Base-by-base conservation (phyloP, 2,329 filamentous ascomycete genomes). In the Talaromyces sp. region DNA sequence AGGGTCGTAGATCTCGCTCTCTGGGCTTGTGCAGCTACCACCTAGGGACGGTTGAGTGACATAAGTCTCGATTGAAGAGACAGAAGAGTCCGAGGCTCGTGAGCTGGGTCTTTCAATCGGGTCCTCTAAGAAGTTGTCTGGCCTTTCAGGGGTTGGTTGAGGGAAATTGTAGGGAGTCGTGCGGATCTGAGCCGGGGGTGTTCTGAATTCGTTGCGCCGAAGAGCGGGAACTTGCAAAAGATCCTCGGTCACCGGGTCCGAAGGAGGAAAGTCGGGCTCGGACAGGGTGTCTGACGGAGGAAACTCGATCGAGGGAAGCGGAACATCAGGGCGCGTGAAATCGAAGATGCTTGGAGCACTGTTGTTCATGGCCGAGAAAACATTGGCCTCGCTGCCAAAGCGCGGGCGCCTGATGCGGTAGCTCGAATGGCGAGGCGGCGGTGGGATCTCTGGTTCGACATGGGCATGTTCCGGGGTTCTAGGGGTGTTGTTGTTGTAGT, bases 21-120 rank as follows among this genome's bases (percentile, higher is more conserved):
- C 84, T 6, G 82, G 81, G 67, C 84, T 87, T 2, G 84, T 83
- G 68, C 83, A 85, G 68, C 83, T 85, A 61, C 81, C 83, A 60
- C 81, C 83, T 59, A 83, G 74, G 7, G 84, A 85, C n/a, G 79
- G 79, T 61, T 80, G 80, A 2, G 83, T 85, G 17, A 78, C 76
- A 55, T 80, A 79, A 24, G 83, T 87, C 65, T 81, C 82, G 55
- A 79, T 78, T 0, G 85, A 87, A 12, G 84, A 85, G 19, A 83
- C 71, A 2, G 85, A 88, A 0, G 85, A 88, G 68, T 88, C 82
- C 2, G 85, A 87, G 51, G 82, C 77, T 59, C 80, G 79, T 3
- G 85, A 87, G 7, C 78, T 77, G 3, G 85, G 82, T 50, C 85
- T 80, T 65, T 77, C 76, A 55, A 85, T 80, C 24, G 73, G 72